These are phyloP conservation scores for Fusarium tuaranense DNA, from an alignment of 2,329 filamentous ascomycete genomes.

Conservation along the genomic window DNA sequence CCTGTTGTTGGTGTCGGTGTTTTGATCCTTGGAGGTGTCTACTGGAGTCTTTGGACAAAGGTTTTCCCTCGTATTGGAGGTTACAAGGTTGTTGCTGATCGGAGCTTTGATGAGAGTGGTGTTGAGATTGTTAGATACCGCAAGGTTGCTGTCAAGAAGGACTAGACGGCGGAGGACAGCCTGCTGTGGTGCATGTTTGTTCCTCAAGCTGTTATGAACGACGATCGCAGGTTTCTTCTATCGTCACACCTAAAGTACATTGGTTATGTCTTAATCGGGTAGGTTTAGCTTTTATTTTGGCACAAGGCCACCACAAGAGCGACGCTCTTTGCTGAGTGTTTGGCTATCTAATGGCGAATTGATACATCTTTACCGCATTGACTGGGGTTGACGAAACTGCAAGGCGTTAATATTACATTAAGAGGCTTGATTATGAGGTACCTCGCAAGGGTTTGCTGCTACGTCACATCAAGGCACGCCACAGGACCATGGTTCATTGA, in stretches of 20 bases:
- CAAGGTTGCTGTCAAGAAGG: conserved; percentile 45
- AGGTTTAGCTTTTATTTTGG: too few relatives aligned
- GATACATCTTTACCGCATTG: neutral
- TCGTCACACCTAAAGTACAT: neutral
- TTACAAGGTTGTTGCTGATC: conserved; percentile 61
- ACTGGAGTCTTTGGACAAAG: conserved; percentile 66
- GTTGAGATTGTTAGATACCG: conserved; percentile 56
- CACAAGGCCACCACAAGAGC: neutral
- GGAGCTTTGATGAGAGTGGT: conserved; percentile 53
- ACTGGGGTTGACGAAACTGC: too few relatives aligned
- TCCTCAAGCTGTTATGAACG: neutral
- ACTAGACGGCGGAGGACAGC: conserved; percentile 5
- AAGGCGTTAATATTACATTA: too few relatives aligned
- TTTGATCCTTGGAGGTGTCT: conserved; percentile 61
- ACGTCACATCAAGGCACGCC: too few relatives aligned
- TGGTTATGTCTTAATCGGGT: too few relatives aligned
- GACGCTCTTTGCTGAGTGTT: neutral
- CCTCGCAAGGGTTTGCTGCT: too few relatives aligned
- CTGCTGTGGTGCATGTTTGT: neutral
- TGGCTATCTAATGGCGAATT: neutral
- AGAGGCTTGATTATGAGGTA: too few relatives aligned
- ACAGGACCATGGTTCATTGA: neutral
- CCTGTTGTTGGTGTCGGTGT: conserved; percentile 66
- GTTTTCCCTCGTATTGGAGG: conserved; percentile 61
- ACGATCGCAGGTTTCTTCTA: neutral